Percentiles rank a stretch among this genome's conserved stretches.
phyloP scores from a whole-genome alignment of 345 rosid species.

The Pugionium cornutum region DNA sequence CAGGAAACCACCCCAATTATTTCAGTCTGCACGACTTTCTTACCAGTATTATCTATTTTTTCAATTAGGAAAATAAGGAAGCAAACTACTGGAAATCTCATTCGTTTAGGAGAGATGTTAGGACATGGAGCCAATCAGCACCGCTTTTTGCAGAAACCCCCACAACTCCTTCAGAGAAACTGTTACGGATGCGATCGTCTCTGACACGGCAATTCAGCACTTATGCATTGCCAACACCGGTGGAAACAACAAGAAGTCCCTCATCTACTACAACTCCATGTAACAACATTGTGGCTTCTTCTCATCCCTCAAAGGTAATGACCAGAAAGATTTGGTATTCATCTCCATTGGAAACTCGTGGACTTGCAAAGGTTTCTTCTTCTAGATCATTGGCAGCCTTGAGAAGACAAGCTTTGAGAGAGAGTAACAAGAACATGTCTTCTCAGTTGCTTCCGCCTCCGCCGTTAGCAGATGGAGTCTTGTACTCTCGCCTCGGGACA shows the following conservation, averaged over 20 bases:
- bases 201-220: constrained; percentile 66
- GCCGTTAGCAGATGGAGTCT: constrained; percentile 58
- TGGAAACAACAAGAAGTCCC: constrained; percentile 55
- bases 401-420: constrained; percentile 50
- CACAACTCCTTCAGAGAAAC: constrained; percentile 51
- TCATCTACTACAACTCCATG: constrained; percentile 42
- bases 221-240: constrained; percentile 86
- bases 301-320: constrained; percentile 45
- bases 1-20: not conserved
- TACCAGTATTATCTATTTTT: constrained; percentile 12
- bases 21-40: constrained; percentile 8
- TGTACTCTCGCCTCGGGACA: constrained; percentile 53
- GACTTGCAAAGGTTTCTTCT: constrained; percentile 47
- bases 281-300: constrained; percentile 33
- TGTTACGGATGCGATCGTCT: constrained; percentile 54
- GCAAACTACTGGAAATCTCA: constrained; percentile 43
- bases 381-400: constrained; percentile 39
- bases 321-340: constrained; percentile 62
- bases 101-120: constrained; percentile 46
- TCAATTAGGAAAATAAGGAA: constrained; percentile 55
- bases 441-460: constrained; percentile 64
- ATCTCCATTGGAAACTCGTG: constrained; percentile 67
- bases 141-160: constrained; percentile 67
- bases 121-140: constrained; percentile 66
- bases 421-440: constrained; percentile 56